phyloP scores from a whole-genome alignment of 805 yeast species.

The Cyberlindnera xishuangbannaensis region DNA sequence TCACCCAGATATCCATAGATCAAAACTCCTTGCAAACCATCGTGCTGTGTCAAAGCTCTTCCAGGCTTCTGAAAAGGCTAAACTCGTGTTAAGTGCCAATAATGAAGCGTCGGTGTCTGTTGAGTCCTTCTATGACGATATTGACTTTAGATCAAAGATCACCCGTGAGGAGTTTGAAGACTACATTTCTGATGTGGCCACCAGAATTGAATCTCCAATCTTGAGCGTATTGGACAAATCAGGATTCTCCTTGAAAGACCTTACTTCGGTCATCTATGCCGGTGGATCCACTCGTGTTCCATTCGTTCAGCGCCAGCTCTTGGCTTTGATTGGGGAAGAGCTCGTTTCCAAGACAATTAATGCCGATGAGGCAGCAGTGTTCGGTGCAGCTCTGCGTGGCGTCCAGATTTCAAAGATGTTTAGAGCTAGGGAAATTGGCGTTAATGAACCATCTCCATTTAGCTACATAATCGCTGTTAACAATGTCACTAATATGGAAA shows the following conservation, averaged over 20 bases:
- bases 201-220: conserved; percentile 50
- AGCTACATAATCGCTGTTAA: conserved; percentile 37
- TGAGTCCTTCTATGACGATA: conserved; percentile 68
- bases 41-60: conserved; percentile 62
- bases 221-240: conserved; percentile 38
- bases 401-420: conserved; percentile 65
- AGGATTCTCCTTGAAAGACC: conserved; percentile 28
- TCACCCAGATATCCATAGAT: conserved; percentile 33
- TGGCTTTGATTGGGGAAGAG: conserved; percentile 50
- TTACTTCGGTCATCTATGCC: conserved; percentile 66
- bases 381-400: conserved; percentile 86
- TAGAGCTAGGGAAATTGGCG: conserved; percentile 53
- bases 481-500: conserved; percentile 25
- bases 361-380: conserved; percentile 91
- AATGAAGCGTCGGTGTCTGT: conserved; percentile 68
- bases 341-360: conserved; percentile 76
- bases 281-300: conserved; percentile 96
- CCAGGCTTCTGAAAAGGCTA: conserved; percentile 86
- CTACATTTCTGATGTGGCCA: conserved; percentile 34
- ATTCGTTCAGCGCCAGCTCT: conserved; percentile 61
- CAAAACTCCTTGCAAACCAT: conserved; percentile 39
- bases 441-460: conserved; percentile 50
- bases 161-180: conserved; percentile 80
- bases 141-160: conserved; percentile 64
- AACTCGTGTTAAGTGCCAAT: conserved; percentile 82